Evolutionary conservation across 2,329 filamentous ascomycete genomes (phyloP).

Genomic region (Epichloe baconii): DNA sequence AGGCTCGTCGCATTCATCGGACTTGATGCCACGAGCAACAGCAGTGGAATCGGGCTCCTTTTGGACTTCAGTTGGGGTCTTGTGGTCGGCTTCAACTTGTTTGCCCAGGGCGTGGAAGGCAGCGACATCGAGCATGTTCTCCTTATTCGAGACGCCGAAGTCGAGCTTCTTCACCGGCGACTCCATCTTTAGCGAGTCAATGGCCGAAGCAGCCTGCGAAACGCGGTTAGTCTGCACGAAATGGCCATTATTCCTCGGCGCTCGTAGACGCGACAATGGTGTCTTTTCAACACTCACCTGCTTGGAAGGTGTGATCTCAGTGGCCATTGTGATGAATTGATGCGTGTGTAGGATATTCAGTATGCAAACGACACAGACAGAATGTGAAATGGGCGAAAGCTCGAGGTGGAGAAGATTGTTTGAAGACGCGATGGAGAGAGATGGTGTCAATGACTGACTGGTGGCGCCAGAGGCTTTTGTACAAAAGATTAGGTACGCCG

Average conservation of each 20-base stretch:
- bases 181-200: slow-evolving; percentile 85
- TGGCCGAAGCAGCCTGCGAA: slow-evolving; percentile 66
- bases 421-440: slow-evolving; percentile 18
- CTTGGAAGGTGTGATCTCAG: slow-evolving; percentile 52
- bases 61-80: slow-evolving; percentile 35
- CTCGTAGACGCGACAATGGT: neutral
- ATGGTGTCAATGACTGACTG: slow-evolving; percentile 9
- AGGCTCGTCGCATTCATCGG: slow-evolving; percentile 71
- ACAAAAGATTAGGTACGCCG: slow-evolving; percentile 17
- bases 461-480: slow-evolving; percentile 26
- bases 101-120: slow-evolving; percentile 38
- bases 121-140: slow-evolving; percentile 52
- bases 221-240: slow-evolving; percentile 18
- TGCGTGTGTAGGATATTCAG: slow-evolving; percentile 4
- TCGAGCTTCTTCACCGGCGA: slow-evolving; percentile 84
- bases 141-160: slow-evolving; percentile 64
- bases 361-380: slow-evolving; percentile 10
- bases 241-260: neutral
- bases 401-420: slow-evolving; percentile 9
- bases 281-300: slow-evolving; percentile 31
- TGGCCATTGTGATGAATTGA: slow-evolving; percentile 48
- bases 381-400: slow-evolving; percentile 9
- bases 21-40: slow-evolving; percentile 41
- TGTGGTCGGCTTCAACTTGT: slow-evolving; percentile 48
- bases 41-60: slow-evolving; percentile 22